Evolutionary conservation across 176 grass and related monocot genomes (phyloP).

Genomic region (Saccharum officinarum): DNA sequence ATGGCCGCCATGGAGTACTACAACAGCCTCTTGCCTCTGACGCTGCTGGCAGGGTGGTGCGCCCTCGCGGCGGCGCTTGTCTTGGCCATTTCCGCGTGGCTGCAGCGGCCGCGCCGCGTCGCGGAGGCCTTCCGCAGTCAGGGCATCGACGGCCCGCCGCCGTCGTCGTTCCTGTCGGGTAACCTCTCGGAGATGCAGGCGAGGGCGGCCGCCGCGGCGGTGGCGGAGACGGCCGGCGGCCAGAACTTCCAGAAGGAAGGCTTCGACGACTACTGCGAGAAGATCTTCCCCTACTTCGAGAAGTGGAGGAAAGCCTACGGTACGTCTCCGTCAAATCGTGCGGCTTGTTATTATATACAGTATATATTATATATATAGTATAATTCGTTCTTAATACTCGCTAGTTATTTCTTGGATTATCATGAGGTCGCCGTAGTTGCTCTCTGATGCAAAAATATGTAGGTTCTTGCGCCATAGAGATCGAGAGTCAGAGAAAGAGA

Average conservation of each 20-base stretch:
- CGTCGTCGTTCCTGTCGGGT: constrained; percentile 56
- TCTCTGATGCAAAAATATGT: not conserved
- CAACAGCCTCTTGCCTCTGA: constrained; percentile 7
- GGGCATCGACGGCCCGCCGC: constrained; percentile 74
- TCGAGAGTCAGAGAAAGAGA: not conserved
- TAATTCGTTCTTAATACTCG: not conserved
- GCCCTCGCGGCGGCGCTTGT: constrained; percentile 28
- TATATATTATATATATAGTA: not conserved
- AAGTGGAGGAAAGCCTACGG: constrained; percentile 93
- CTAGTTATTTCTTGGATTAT: not conserved
- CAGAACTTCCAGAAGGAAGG: constrained; percentile 39
- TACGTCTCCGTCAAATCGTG: constrained; percentile 12
- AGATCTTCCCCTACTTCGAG: constrained; percentile 89
- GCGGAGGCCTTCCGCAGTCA: constrained; percentile 53
- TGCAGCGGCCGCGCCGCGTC: constrained; percentile 39
- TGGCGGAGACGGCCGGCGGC: not conserved
- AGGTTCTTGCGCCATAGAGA: not conserved
- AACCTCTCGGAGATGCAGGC: constrained; percentile 83
- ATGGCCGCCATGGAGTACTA: constrained; percentile 19
- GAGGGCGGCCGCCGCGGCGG: constrained; percentile 29
- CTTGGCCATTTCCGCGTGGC: constrained; percentile 40
- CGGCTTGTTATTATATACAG: not conserved
- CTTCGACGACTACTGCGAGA: constrained; percentile 70
- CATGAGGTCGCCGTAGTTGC: not conserved
- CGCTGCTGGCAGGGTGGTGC: constrained; percentile 28